Percentiles rank a stretch among this genome's conserved stretches.
phyloP scores from a whole-genome alignment of 768 basidiomycete species.

The Kwoniella mangroviensis region DNA sequence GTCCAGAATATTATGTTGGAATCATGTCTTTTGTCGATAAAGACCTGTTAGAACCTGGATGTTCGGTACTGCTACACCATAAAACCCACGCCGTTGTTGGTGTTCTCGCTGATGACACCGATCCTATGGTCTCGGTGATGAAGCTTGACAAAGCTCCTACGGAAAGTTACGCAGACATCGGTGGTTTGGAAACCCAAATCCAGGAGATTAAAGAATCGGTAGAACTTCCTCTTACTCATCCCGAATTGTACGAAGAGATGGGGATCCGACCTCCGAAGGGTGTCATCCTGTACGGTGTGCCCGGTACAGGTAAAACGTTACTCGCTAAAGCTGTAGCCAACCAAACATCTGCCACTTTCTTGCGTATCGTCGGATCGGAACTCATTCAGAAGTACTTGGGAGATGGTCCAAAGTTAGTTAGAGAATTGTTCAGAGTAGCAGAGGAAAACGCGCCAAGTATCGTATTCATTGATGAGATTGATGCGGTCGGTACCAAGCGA shows the following conservation, averaged over 20 bases:
- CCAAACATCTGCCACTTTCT: conserved; percentile 96
- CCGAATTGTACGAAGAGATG: conserved; percentile 99
- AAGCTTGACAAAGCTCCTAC: conserved; percentile 99
- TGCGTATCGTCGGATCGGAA: conserved; percentile 96
- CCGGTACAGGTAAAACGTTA: conserved; percentile 97
- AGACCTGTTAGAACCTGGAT: conserved; percentile 93
- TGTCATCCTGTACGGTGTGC: conserved; percentile 97
- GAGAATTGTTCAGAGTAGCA: conserved; percentile 94
- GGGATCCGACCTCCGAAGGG: conserved; percentile 99
- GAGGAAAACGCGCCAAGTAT: conserved; percentile 98
- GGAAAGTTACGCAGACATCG: conserved; percentile 97
- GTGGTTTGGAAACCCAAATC: conserved; percentile 94
- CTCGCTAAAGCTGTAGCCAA: conserved; percentile 97
- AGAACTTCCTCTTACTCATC: conserved; percentile 94
- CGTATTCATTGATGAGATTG: conserved; percentile 99
- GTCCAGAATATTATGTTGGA: conserved; percentile 94
- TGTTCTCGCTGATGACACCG: conserved; percentile 90
- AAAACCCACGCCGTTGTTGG: conserved; percentile 94
- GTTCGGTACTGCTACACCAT: conserved; percentile 92
- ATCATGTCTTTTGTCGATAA: conserved; percentile 99
- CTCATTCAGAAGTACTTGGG: conserved; percentile 99
- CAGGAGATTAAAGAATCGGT: conserved; percentile 99
- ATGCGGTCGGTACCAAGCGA: conserved; percentile 98
- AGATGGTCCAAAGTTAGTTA: conserved; percentile 96
- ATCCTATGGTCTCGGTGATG: conserved; percentile 97